These are phyloP conservation scores for Monoraphidium neglectum DNA, from an alignment of 139 green algal genomes.

Conservation along the genomic window DNA sequence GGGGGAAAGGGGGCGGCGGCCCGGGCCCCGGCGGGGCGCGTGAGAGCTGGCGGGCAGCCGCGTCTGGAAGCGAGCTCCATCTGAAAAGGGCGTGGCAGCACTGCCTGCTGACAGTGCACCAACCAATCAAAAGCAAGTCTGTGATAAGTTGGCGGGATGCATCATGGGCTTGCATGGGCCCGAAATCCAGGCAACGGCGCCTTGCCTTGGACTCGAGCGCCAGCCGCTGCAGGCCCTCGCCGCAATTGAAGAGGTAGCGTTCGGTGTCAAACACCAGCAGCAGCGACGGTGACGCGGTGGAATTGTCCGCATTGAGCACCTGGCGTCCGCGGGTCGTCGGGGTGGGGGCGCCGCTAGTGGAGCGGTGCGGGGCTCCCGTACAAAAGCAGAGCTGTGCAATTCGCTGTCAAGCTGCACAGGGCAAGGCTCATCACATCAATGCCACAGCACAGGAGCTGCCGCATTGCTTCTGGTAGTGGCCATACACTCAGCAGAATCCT, in stretches of 20 bases:
- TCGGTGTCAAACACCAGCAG: slow-evolving; percentile 92
- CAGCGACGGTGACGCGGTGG: slow-evolving; percentile 61
- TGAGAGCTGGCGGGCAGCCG: background rate
- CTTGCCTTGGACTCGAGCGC: slow-evolving; percentile 86
- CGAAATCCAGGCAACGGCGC: slow-evolving; percentile 29
- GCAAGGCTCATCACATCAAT: background rate
- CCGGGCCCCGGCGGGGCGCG: background rate
- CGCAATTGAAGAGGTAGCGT: slow-evolving; percentile 95
- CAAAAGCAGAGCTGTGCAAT: background rate
- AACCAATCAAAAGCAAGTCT: background rate
- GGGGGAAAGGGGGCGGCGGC: no score
- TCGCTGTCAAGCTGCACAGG: background rate
- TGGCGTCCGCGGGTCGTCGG: slow-evolving; percentile 45
- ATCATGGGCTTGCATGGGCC: background rate
- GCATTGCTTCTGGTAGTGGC: no score
- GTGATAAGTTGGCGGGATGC: background rate
- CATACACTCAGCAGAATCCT: no score
- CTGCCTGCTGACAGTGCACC: background rate
- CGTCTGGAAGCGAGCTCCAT: background rate
- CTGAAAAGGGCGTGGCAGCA: background rate
- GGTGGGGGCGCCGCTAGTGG: background rate
- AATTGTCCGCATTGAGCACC: slow-evolving; percentile 40
- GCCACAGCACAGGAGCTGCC: no score
- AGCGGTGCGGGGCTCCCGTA: background rate
- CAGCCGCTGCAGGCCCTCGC: slow-evolving; percentile 92